phyloP scores from a whole-genome alignment of 495 filamentous ascomycete genomes.

The Cercophora scortea region DNA sequence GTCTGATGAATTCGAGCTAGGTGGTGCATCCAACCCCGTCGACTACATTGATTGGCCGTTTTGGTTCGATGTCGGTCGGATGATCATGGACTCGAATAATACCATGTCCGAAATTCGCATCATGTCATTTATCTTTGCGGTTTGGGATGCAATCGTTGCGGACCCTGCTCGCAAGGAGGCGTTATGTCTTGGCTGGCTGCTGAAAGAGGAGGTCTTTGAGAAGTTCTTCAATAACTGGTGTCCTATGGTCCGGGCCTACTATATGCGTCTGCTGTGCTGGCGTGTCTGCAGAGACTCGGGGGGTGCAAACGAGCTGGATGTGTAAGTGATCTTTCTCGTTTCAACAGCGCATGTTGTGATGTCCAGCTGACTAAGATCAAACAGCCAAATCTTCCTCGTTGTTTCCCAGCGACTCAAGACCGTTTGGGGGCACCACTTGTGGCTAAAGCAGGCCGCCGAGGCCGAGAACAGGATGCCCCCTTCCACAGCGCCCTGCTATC shows the following conservation, averaged over 20 bases:
- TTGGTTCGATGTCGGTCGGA: slow-evolving; percentile 77
- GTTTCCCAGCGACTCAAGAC: slow-evolving; percentile 63
- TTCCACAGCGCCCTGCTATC: slow-evolving; percentile 76
- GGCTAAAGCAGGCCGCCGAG: slow-evolving; percentile 58
- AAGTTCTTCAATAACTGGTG: slow-evolving; percentile 95
- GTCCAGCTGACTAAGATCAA: slow-evolving; percentile 6
- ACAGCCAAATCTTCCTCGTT: slow-evolving; percentile 59
- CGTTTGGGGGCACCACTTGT: slow-evolving; percentile 74
- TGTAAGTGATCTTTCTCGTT: slow-evolving; percentile 43
- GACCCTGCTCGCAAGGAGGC: slow-evolving; percentile 61
- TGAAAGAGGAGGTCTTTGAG: slow-evolving; percentile 72
- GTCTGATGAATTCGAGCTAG: slow-evolving; percentile 4
- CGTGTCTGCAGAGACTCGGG: slow-evolving; percentile 74
- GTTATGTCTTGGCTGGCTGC: slow-evolving; percentile 71
- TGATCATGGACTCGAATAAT: slow-evolving; percentile 82
- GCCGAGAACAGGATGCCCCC: slow-evolving; percentile 45
- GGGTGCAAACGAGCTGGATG: slow-evolving; percentile 56
- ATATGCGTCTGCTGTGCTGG: slow-evolving; percentile 91
- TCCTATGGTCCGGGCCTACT: slow-evolving; percentile 96
- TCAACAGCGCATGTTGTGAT: neutral
- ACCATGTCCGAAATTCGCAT: slow-evolving; percentile 89
- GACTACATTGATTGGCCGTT: slow-evolving; percentile 71
- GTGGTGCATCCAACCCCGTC: neutral
- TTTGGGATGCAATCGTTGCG: slow-evolving; percentile 68
- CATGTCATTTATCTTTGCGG: slow-evolving; percentile 73